Evolutionary conservation across 2,329 filamentous ascomycete species (phyloP).

Genomic region (Exophiala alcalophila): DNA sequence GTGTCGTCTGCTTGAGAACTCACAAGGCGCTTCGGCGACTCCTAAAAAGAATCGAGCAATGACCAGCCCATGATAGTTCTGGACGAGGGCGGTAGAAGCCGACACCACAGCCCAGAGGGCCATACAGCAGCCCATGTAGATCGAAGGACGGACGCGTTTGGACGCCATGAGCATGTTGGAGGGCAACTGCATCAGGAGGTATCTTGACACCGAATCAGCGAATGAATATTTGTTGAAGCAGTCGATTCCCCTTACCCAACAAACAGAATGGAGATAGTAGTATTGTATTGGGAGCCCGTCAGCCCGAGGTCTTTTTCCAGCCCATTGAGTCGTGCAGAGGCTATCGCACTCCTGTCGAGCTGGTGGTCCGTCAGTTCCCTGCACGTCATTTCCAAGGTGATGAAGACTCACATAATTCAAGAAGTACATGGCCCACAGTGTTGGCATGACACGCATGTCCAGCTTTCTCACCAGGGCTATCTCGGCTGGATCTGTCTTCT

Average conservation of each 20-base stretch:
- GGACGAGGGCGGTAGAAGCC: slow-evolving; percentile 36
- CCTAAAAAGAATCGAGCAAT: slow-evolving; percentile 43
- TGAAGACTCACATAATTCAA: slow-evolving; percentile 33
- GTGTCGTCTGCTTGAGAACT: not conserved
- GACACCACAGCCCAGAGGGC: slow-evolving; percentile 37
- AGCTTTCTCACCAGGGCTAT: slow-evolving; percentile 40
- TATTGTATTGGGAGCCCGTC: slow-evolving; percentile 34
- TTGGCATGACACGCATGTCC: slow-evolving; percentile 40
- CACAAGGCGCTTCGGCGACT: slow-evolving; percentile 53
- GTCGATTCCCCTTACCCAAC: slow-evolving; percentile 41
- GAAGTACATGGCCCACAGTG: slow-evolving; percentile 40
- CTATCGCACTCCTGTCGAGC: slow-evolving; percentile 35
- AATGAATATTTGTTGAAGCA: not conserved
- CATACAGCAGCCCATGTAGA: slow-evolving; percentile 49
- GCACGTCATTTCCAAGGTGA: not conserved
- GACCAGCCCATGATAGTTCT: slow-evolving; percentile 43
- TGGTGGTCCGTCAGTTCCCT: slow-evolving; percentile 6
- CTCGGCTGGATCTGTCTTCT: slow-evolving; percentile 41
- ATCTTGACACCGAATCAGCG: slow-evolving; percentile 2
- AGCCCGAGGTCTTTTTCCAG: slow-evolving; percentile 34
- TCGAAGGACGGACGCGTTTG: slow-evolving; percentile 52
- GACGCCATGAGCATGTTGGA: slow-evolving; percentile 54
- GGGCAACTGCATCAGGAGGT: slow-evolving; percentile 58
- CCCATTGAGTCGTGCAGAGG: slow-evolving; percentile 33
- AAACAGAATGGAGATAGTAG: slow-evolving; percentile 33